These are phyloP conservation scores for Brassica balearica DNA, from an alignment of 441 rosid genomes.

Conservation along the genomic window DNA sequence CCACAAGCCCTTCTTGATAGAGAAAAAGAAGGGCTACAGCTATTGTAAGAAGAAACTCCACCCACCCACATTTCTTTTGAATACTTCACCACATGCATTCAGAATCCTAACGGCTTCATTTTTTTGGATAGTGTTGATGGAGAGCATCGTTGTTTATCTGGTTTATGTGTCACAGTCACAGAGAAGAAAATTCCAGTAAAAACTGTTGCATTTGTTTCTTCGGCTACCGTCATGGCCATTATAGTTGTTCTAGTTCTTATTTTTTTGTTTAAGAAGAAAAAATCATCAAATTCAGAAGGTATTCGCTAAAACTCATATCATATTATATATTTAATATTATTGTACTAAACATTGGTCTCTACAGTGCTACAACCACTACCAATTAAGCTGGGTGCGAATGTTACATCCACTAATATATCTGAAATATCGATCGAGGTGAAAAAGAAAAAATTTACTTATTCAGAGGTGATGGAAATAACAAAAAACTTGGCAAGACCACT, in stretches of 20 bases:
- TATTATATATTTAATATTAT: neutral
- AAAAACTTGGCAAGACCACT: conserved; percentile 38
- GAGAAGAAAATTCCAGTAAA: conserved; percentile 16
- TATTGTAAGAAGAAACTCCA: conserved; percentile 18
- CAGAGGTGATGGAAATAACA: conserved; percentile 38
- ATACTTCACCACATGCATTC: neutral
- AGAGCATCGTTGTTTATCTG: neutral
- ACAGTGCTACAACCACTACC: neutral
- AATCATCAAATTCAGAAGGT: conserved; percentile 4
- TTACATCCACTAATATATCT: neutral
- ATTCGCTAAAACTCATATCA: neutral
- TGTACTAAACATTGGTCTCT: neutral
- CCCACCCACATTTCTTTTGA: neutral
- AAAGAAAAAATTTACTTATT: neutral
- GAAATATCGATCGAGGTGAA: neutral
- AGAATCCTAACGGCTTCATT: neutral
- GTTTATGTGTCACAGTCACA: conserved; percentile 5
- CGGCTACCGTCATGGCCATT: neutral
- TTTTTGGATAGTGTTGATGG: conserved; percentile 25
- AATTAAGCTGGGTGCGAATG: neutral
- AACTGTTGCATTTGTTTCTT: conserved; percentile 16
- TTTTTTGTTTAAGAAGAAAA: conserved; percentile 8
- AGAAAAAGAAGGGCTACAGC: conserved; percentile 18
- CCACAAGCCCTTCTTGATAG: conserved; percentile 32
- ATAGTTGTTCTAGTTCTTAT: neutral